phyloP scores from a whole-genome alignment of 23 red algal species.

The Agarophyton chilense region DNA sequence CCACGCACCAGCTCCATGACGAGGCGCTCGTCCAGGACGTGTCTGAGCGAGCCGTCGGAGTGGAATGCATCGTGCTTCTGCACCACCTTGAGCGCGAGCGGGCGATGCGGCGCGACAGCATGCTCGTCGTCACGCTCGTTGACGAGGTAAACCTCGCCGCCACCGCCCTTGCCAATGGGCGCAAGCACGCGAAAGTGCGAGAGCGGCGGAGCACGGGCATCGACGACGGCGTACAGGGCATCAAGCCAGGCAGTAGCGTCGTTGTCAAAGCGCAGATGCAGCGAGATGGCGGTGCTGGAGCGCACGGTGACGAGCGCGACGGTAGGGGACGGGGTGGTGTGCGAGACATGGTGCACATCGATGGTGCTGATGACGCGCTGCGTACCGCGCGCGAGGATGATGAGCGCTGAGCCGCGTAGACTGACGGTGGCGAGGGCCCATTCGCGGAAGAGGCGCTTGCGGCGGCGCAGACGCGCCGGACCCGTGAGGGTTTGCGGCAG shows the following conservation, averaged over 20 bases:
- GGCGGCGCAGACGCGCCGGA: slow-evolving; percentile 15
- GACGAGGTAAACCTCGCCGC: slow-evolving; percentile 69
- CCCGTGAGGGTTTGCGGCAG: slow-evolving; percentile 26
- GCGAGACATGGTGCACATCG: slow-evolving; percentile 3
- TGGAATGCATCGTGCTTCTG: slow-evolving; percentile 65
- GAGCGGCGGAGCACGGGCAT: neutral
- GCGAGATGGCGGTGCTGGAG: neutral
- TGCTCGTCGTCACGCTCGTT: neutral
- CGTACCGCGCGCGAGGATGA: neutral
- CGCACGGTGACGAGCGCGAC: neutral
- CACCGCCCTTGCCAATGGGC: slow-evolving; percentile 82
- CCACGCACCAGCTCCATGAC: slow-evolving; percentile 64
- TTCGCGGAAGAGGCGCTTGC: neutral
- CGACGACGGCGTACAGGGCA: neutral
- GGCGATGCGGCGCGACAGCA: neutral
- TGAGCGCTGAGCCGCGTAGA: slow-evolving; percentile 39
- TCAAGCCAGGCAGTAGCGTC: neutral
- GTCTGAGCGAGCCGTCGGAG: slow-evolving; percentile 52
- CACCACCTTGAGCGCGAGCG: slow-evolving; percentile 76
- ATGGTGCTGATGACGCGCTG: neutral
- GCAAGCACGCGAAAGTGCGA: slow-evolving; percentile 62
- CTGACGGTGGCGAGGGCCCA: slow-evolving; percentile 11
- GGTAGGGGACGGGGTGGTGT: neutral
- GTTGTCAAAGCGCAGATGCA: neutral
- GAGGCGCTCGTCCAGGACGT: slow-evolving; percentile 82